phyloP scores from a whole-genome alignment of 2,329 filamentous ascomycete species.

The Ascochyta rabiei region DNA sequence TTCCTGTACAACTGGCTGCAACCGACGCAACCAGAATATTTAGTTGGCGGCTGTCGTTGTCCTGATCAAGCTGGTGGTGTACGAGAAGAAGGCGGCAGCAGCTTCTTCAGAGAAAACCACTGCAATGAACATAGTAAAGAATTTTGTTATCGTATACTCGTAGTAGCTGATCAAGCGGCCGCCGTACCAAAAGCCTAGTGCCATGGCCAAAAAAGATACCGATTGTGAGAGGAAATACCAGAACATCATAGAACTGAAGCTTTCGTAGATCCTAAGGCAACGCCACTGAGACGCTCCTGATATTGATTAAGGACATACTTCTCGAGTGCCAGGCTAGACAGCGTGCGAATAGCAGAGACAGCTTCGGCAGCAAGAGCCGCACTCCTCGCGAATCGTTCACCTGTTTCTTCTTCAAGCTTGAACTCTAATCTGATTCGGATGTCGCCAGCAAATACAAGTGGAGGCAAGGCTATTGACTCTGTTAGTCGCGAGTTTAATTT shows the following conservation, averaged over 20 bases:
- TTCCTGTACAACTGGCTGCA: conserved; percentile 48
- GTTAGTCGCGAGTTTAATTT: background rate
- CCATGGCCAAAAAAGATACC: conserved; percentile 59
- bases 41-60: conserved; percentile 80
- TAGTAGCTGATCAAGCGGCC: conserved; percentile 41
- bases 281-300: conserved; percentile 63
- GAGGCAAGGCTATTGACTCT: conserved; percentile 23
- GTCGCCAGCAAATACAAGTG: conserved; percentile 65
- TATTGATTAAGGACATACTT: conserved; percentile 76
- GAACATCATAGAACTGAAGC: conserved; percentile 74
- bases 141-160: conserved; percentile 75
- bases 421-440: conserved; percentile 90
- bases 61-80: conserved; percentile 96
- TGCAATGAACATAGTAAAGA: conserved; percentile 85
- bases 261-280: conserved; percentile 62
- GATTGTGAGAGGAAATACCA: conserved; percentile 88
- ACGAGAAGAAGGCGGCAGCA: conserved; percentile 88
- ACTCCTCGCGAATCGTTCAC: conserved; percentile 59
- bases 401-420: conserved; percentile 75
- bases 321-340: conserved; percentile 88
- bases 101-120: conserved; percentile 55
- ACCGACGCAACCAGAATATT: conserved; percentile 51
- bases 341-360: conserved; percentile 90
- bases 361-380: conserved; percentile 92
- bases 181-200: conserved; percentile 48